Percentiles rank a stretch among this genome's conserved stretches.
phyloP scores from a whole-genome alignment of 352 stramenopile genomes.

The Globisporangium lucens region DNA sequence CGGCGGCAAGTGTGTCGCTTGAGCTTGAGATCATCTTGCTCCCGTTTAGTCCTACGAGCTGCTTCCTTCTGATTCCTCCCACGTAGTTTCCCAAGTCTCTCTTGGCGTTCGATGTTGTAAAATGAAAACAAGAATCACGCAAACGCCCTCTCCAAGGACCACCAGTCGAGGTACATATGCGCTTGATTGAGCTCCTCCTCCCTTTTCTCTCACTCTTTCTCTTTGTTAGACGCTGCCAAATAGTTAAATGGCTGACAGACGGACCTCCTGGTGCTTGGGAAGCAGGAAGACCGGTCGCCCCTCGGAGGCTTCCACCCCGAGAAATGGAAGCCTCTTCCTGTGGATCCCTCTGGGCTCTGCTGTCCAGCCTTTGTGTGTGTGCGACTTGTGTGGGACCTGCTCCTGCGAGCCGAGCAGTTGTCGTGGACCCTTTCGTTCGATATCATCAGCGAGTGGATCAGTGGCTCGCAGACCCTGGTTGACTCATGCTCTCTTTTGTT shows the following conservation, averaged over 20 bases:
- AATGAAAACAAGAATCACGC: background rate
- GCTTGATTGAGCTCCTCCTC: background rate
- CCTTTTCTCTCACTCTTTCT: background rate
- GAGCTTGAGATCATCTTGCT: background rate
- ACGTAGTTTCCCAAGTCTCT: background rate
- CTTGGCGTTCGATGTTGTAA: background rate
- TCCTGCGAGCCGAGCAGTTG: background rate
- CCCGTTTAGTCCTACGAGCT: background rate
- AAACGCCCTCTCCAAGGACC: background rate
- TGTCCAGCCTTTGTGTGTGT: conserved; percentile 6
- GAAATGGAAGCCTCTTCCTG: background rate
- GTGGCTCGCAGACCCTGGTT: background rate
- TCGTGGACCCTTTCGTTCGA: background rate
- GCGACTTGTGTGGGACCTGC: conserved; percentile 9
- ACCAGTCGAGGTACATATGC: background rate
- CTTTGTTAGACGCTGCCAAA: background rate
- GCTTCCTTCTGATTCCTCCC: background rate
- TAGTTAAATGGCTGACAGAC: background rate
- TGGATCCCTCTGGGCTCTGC: too few relatives aligned
- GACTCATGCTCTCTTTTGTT: background rate
- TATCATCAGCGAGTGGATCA: background rate
- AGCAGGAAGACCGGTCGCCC: background rate
- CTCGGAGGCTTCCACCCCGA: background rate
- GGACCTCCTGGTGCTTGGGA: background rate
- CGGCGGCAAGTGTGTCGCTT: conserved; percentile 10